Evolutionary conservation across 768 basidiomycete genomes (phyloP), one percentile per base, ranked within the genome.

Genomic region (Gyrodon lividus): DNA sequence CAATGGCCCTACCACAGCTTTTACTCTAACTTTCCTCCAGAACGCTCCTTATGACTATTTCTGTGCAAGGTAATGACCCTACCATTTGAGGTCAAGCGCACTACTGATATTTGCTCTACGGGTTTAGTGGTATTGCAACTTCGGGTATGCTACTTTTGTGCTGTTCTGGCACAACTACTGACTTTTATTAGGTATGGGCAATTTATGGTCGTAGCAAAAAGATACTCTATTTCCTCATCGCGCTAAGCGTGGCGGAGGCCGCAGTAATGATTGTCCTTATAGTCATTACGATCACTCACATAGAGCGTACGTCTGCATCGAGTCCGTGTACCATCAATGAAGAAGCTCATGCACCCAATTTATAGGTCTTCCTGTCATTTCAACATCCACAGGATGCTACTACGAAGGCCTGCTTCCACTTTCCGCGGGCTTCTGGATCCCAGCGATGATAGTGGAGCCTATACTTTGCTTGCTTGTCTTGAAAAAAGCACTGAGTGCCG

Each of bases 341-440:
- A 16, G 41, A 41, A 16, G 13, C 39, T 16, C 30, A 52, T 33
- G 12, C 35, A 51, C 22, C 31, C 10, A 14, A 31, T 23, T 31
- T 8, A 10, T 30, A 65, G 64, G 22, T 20, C 44, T 63, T 6
- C 58, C 62, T 4, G 48, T 65, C 14, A 37, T 56, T 16, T 60
- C 64, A 2, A 59, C 64, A 2, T 42, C 58, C 16, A 58, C 48
- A 1, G 64, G 63, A 10, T 66, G 64, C 45, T 48, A 46, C 14
- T 64, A 62, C 41, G 42, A 51, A n/a, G 59, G 54, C 4, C 41
- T 64, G 13, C 42, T 59, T 12, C 48, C 51, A 0, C 26, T 62
- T 35, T 58, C 64, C 2, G 55, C 63, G 2, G 47, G 62, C 1
- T 62, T 66, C 46, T 66, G 63, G 61, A 52, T 58, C 5, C 63